A percentile compares a stretch with the other conserved stretches of the same genome.
phyloP scores from a whole-genome alignment of 2,329 filamentous ascomycete genomes.

The Coniochaeta pulveracea region DNA sequence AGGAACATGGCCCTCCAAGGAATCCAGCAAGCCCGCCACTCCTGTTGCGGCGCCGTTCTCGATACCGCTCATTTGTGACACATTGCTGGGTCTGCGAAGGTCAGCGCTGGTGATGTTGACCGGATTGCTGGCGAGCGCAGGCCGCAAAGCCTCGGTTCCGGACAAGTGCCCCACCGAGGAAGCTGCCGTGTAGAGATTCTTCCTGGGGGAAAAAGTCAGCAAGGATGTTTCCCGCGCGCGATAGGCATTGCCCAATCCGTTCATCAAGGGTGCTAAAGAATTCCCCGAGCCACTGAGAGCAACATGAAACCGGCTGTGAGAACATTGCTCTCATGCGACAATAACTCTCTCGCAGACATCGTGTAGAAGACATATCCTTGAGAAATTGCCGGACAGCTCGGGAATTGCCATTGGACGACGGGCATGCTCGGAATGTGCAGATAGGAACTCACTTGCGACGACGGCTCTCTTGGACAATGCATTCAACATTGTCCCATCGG shows the following conservation, averaged over 20 bases:
- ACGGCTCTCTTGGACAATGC: conserved; percentile 69
- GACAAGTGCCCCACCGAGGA: conserved; percentile 20
- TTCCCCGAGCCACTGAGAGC: too few species aligned
- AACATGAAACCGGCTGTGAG: too few species aligned
- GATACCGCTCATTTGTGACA: conserved; percentile 13
- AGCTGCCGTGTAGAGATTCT: conserved; percentile 28
- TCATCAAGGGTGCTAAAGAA: too few species aligned
- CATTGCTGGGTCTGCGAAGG: conserved; percentile 24
- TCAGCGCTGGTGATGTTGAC: conserved; percentile 25
- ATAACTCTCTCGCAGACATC: too few species aligned
- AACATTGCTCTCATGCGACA: too few species aligned
- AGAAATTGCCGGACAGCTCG: too few species aligned
- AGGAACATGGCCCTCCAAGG: conserved; percentile 30
- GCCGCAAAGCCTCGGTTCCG: conserved; percentile 33
- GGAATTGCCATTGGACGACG: too few species aligned
- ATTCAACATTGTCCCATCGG: conserved; percentile 68
- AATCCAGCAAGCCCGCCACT: conserved; percentile 4
- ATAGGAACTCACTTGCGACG: conserved; percentile 75
- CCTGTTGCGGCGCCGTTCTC: conserved; percentile 4
- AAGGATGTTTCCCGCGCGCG: conserved; percentile 11
- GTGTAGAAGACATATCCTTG: too few species aligned
- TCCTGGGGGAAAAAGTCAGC: conserved; percentile 24
- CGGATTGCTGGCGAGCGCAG: conserved; percentile 23
- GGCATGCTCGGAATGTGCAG: too few species aligned
- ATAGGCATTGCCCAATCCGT: too few species aligned